Percentiles rank a stretch among this genome's conserved stretches.
Evolutionary conservation across 208 protist genomes (phyloP).

Genomic region (Vickermania spadyakhi): DNA sequence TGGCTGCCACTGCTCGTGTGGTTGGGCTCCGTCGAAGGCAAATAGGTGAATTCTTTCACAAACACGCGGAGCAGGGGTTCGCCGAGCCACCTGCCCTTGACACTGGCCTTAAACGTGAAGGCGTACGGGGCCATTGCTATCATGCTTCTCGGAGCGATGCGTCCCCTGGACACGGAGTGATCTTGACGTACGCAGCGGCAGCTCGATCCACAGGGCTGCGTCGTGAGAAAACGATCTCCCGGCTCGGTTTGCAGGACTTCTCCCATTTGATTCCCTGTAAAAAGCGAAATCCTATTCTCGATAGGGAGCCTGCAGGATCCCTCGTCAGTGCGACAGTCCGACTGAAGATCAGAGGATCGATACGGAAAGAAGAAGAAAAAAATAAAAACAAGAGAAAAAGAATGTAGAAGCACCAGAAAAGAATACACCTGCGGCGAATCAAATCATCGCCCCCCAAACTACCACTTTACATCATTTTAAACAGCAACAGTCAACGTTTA

Average conservation of each 20-base stretch:
- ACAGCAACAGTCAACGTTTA: no score
- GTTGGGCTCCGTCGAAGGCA: slow-evolving; percentile 13
- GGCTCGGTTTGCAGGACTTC: slow-evolving; percentile 2
- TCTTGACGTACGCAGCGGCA: not conserved
- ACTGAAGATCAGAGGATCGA: no score
- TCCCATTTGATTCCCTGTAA: no score
- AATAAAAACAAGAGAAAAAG: no score
- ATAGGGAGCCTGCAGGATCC: no score
- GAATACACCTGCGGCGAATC: no score
- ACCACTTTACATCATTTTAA: no score
- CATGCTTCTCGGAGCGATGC: slow-evolving; percentile 1
- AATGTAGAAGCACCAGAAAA: no score
- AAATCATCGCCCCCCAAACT: no score
- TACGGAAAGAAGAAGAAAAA: no score
- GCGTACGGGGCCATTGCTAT: slow-evolving; percentile 80
- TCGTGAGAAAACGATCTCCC: slow-evolving; percentile 17
- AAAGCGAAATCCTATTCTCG: no score
- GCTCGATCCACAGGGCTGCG: not conserved
- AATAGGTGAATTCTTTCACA: slow-evolving; percentile 76
- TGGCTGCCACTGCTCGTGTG: slow-evolving; percentile 1
- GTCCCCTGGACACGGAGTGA: not conserved
- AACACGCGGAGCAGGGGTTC: slow-evolving; percentile 75
- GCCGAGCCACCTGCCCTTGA: slow-evolving; percentile 90
- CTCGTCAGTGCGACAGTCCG: no score
- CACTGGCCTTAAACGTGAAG: slow-evolving; percentile 65